A percentile compares a stretch with the other conserved stretches of the same genome.
Conservation (phyloP, 31 red algal genomes). For the Bonnemaisonia californica region DNA sequence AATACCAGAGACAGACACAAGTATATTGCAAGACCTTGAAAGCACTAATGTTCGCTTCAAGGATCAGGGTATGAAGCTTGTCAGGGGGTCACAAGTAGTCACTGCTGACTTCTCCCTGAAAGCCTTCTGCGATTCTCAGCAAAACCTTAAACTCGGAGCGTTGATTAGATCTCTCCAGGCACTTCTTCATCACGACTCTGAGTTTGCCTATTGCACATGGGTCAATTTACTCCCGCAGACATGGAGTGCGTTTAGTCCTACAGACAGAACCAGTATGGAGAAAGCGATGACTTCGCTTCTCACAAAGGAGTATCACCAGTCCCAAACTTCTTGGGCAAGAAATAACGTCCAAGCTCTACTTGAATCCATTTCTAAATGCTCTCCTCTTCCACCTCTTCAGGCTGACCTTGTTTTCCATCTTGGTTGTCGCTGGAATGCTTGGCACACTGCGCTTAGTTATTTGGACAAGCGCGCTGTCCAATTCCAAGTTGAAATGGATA, state of each 20-base stretch:
- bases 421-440: slow-evolving; percentile 87
- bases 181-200: slow-evolving; percentile 69
- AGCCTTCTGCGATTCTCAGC: slow-evolving; percentile 10
- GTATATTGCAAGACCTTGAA: background rate
- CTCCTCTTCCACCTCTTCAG: slow-evolving; percentile 49
- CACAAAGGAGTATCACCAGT: slow-evolving; percentile 80
- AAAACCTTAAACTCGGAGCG: background rate
- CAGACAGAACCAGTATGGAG: slow-evolving; percentile 50
- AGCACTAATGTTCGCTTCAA: background rate
- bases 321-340: slow-evolving; percentile 58
- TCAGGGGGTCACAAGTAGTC: background rate
- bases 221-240: slow-evolving; percentile 60
- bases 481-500: slow-evolving; percentile 7
- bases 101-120: slow-evolving; percentile 19
- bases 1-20: background rate
- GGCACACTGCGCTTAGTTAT: slow-evolving; percentile 70
- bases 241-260: slow-evolving; percentile 50
- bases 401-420: slow-evolving; percentile 70
- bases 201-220: slow-evolving; percentile 63
- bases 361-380: slow-evolving; percentile 52
- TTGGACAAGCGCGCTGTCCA: slow-evolving; percentile 57
- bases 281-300: slow-evolving; percentile 60
- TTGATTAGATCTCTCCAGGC: slow-evolving; percentile 50
- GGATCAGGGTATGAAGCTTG: background rate
- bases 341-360: slow-evolving; percentile 82